These are phyloP conservation scores for Acanthamoeba castellanii DNA, from an alignment of 208 protist genomes.

Conservation along the genomic window DNA sequence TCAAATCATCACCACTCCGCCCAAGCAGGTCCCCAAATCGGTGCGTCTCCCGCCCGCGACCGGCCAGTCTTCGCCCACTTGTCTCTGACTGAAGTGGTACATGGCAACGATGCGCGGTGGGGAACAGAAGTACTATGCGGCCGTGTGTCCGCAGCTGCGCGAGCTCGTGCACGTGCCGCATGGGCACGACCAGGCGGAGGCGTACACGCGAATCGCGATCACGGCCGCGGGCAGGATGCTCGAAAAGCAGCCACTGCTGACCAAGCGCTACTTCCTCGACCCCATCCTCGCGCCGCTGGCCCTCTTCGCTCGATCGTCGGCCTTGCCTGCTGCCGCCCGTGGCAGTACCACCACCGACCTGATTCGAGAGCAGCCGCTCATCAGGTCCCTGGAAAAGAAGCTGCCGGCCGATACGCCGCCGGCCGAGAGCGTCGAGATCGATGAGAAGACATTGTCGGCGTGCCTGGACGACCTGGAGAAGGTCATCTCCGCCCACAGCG, in stretches of 20 bases:
- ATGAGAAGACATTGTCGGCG: neutral
- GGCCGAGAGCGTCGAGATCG: neutral
- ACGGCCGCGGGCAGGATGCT: neutral
- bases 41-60: too few species aligned
- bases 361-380: neutral
- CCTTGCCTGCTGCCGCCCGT: neutral
- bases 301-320: neutral
- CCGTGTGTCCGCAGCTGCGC: neutral
- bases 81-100: too few species aligned
- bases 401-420: neutral
- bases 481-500: neutral
- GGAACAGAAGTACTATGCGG: neutral
- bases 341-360: too few species aligned
- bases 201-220: neutral
- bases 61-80: too few species aligned
- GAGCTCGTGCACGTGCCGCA: neutral
- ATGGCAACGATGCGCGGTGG: too few species aligned
- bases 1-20: neutral
- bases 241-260: conserved; percentile 13
- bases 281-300: conserved; percentile 16
- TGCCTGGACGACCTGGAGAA: neutral
- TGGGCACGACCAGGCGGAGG: neutral
- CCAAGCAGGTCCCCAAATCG: conserved; percentile 11
- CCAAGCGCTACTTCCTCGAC: neutral
- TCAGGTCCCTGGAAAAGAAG: neutral